Evolutionary conservation across 306 rosid genomes (phyloP).

Genomic region (Boehmeria nivea): DNA sequence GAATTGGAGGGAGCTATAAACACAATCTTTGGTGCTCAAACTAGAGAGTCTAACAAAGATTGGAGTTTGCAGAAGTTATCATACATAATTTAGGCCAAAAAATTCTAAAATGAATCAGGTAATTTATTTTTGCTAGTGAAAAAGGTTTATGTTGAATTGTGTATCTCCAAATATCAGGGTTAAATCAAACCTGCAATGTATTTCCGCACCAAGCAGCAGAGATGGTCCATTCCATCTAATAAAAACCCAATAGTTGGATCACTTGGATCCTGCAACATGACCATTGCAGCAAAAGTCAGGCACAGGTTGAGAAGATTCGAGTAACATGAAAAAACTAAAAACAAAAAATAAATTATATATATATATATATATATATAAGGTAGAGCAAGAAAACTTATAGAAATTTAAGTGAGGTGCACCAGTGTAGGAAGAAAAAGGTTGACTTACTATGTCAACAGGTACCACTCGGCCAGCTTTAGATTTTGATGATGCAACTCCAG

Average conservation of each 20-base stretch:
- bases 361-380: too few species aligned
- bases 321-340: conserved; percentile 1
- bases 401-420: too few species aligned
- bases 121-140: too few species aligned
- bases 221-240: conserved; percentile 90
- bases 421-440: conserved; percentile 14
- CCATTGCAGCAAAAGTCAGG: conserved; percentile 24
- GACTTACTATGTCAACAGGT: conserved; percentile 77
- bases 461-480: conserved; percentile 67
- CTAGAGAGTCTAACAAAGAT: too few species aligned
- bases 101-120: too few species aligned
- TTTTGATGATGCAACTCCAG: conserved; percentile 82
- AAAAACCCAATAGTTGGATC: conserved; percentile 95
- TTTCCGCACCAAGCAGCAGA: conserved; percentile 94
- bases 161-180: too few species aligned
- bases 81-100: too few species aligned
- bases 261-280: conserved; percentile 74
- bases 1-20: too few species aligned
- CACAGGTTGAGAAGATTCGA: conserved; percentile 19
- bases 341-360: too few species aligned
- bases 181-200: conserved; percentile 77
- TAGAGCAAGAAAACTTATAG: background rate
- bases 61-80: too few species aligned
- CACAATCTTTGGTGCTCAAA: too few species aligned
- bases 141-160: too few species aligned